phyloP scores from a whole-genome alignment of 2,329 filamentous ascomycete species.

The Beauveria sp. region DNA sequence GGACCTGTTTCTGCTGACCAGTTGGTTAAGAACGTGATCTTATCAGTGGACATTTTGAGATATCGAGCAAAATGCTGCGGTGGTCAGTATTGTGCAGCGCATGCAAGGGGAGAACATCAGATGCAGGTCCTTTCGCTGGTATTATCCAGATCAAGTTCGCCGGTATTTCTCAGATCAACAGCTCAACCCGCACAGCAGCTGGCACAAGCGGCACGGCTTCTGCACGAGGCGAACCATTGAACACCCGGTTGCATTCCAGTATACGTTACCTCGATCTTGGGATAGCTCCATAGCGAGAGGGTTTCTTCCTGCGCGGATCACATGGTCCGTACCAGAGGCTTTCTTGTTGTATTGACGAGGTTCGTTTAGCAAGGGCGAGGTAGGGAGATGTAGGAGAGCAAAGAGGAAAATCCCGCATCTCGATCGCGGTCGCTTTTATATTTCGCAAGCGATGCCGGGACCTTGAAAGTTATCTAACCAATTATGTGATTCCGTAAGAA shows the following conservation, averaged over 20 bases:
- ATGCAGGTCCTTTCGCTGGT: conserved; percentile 84
- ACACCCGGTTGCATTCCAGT: conserved; percentile 28
- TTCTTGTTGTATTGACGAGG: background rate
- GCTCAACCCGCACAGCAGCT: background rate
- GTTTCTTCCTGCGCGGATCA: conserved; percentile 2
- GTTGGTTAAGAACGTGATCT: conserved; percentile 80
- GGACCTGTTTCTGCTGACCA: conserved; percentile 47
- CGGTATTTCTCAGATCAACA: conserved; percentile 67
- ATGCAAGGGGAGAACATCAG: conserved; percentile 39
- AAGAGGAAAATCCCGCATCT: background rate
- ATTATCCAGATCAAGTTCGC: conserved; percentile 83
- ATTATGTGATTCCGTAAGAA: background rate
- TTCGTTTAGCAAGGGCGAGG: background rate
- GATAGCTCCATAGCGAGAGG: conserved; percentile 26
- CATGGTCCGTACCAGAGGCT: conserved; percentile 7
- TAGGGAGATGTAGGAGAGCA: background rate
- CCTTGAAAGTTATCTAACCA: background rate
- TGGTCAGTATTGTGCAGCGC: conserved; percentile 37
- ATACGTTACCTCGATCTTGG: conserved; percentile 35
- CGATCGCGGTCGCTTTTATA: background rate
- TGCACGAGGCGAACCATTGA: conserved; percentile 1
- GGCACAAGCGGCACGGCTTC: background rate
- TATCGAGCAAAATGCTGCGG: conserved; percentile 35
- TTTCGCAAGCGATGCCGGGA: background rate
- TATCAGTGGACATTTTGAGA: conserved; percentile 67